Conservation (phyloP, 78 protist species). For the Andalucia godoyi region DNA sequence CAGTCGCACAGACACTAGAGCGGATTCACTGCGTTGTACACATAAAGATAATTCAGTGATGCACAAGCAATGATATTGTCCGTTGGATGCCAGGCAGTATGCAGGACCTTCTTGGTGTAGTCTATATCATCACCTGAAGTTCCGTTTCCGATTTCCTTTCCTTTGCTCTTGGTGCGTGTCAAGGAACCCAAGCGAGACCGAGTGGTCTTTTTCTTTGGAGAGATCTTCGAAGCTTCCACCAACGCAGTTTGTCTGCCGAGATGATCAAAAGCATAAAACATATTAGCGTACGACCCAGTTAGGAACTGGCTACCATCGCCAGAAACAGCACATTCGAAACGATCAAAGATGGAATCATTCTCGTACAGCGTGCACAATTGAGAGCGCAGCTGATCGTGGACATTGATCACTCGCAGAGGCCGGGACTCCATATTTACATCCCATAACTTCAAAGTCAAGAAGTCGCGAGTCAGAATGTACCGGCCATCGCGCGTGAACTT, state of each 20-base stretch:
- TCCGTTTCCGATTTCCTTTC: not conserved
- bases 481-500: constrained; percentile 71
- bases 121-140: constrained; percentile 17
- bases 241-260: constrained; percentile 10
- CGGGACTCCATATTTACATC: constrained; percentile 48
- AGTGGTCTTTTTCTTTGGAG: not conserved
- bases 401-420: constrained; percentile 68
- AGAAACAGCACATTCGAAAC: constrained; percentile 71
- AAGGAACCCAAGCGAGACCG: not conserved
- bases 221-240: constrained; percentile 35
- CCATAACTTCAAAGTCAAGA: constrained; percentile 82
- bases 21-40: no score
- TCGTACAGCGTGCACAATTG: constrained; percentile 86
- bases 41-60: constrained; percentile 30
- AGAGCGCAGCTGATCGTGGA: constrained; percentile 48
- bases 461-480: constrained; percentile 87
- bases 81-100: constrained; percentile 55
- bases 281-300: constrained; percentile 83
- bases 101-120: constrained; percentile 32
- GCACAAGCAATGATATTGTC: constrained; percentile 46
- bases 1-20: no score
- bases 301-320: constrained; percentile 39
- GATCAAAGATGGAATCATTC: constrained; percentile 85
- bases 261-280: constrained; percentile 70
- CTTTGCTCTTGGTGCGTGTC: not conserved